Percentiles rank a stretch among this genome's conserved stretches.
These are phyloP conservation scores for Striga hermonthica DNA, from an alignment of 305 asterid genomes.

Conservation along the genomic window DNA sequence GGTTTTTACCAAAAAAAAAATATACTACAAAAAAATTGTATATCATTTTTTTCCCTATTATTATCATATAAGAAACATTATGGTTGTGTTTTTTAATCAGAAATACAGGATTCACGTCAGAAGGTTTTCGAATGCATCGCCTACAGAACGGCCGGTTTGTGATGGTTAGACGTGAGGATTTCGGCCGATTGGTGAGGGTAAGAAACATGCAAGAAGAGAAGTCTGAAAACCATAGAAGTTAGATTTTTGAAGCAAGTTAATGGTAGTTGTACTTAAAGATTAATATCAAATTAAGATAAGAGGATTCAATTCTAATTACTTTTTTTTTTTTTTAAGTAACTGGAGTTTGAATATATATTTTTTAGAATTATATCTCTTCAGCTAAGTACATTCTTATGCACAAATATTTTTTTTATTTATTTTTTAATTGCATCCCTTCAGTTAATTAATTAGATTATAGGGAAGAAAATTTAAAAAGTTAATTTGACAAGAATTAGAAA, in stretches of 20 bases:
- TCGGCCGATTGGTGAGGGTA: too few relatives aligned
- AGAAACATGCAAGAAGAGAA: too few relatives aligned
- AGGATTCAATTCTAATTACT: background rate
- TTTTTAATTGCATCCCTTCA: too few relatives aligned
- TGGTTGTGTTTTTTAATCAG: slow-evolving; percentile 26
- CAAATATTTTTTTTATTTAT: too few relatives aligned
- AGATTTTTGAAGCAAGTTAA: background rate
- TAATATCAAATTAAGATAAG: too few relatives aligned
- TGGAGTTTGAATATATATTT: too few relatives aligned
- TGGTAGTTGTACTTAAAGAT: too few relatives aligned
- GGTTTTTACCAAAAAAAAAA: slow-evolving; percentile 29
- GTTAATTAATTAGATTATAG: too few relatives aligned
- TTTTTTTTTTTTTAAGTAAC: background rate
- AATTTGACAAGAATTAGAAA: too few relatives aligned
- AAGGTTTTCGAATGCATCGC: slow-evolving; percentile 27
- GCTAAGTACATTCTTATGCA: too few relatives aligned
- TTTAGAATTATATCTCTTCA: too few relatives aligned
- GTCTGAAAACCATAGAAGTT: background rate
- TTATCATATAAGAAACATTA: background rate
- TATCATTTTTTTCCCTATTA: background rate
- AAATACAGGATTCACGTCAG: slow-evolving; percentile 42
- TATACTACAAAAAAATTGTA: background rate
- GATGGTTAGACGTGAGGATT: background rate
- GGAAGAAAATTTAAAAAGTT: too few relatives aligned
- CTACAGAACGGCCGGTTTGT: background rate